These are phyloP conservation scores for Eucalyptus erythrocorys DNA, from an alignment of 345 rosid genomes.

Conservation along the genomic window DNA sequence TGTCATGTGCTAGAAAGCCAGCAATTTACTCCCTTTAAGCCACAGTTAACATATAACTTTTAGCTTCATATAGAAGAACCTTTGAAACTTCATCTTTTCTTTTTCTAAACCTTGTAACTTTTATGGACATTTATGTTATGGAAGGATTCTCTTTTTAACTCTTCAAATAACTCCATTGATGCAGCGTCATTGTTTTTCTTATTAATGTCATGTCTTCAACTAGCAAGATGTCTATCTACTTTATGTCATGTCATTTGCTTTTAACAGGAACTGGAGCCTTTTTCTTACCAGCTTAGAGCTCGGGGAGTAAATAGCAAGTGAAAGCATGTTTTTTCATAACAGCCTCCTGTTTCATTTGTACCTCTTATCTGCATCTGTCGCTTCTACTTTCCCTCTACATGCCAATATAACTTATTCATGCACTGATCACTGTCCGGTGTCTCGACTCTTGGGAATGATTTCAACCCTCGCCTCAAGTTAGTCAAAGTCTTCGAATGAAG, in stretches of 20 bases:
- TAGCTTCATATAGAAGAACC: neutral
- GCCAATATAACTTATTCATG: neutral
- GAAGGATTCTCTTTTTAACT: neutral
- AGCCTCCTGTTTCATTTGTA: neutral
- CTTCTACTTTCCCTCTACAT: neutral
- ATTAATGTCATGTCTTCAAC: neutral
- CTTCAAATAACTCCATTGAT: neutral
- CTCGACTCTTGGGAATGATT: neutral
- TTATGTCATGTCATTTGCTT: neutral
- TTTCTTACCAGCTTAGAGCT: neutral
- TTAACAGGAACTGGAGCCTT: neutral
- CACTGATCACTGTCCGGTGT: neutral
- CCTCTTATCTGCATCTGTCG: neutral
- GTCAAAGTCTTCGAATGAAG: neutral
- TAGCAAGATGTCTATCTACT: neutral
- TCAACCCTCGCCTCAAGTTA: neutral
- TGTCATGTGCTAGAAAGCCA: neutral
- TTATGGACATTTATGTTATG: neutral
- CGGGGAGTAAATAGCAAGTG: neutral
- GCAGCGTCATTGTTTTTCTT: neutral
- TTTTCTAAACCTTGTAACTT: neutral
- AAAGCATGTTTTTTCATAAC: neutral
- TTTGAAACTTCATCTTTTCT: neutral
- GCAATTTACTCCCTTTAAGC: neutral
- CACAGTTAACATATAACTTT: neutral